Base-by-base conservation (phyloP, 1,284 basidiomycete species). In the Fomitopsis schrenkii region DNA sequence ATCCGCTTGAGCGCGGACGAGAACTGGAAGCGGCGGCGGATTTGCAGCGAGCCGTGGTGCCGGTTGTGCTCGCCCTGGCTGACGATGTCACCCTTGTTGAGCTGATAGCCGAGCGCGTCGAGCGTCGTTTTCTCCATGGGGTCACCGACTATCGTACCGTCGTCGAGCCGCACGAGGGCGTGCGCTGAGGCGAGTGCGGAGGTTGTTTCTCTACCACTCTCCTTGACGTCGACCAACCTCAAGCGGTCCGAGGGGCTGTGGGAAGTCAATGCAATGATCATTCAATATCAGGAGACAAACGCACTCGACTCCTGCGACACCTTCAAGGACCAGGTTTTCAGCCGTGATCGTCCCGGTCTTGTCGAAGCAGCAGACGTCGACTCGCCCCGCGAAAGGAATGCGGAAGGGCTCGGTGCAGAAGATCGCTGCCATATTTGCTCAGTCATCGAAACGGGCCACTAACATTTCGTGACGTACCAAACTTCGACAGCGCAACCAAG, bases 41-140 rank as follows among this genome's bases (percentile, higher is more conserved):
- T 92, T 61, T 78, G 80, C 63, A 97, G 78, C 54, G 83, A 79
- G 28, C 81, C 80, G 63, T 82, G 80, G 75, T 91, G 85, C 0
- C 80, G 28, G 78, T 77, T 59, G 77, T 74, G 9, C 80, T 77
- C 36, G 80, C 75, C 0, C 93, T 89, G 2, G 84, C 75, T 54
- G 63, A 97, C 80, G 15, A 80, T 75, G 70, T 96, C 93, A 14
- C 68, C 93, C 76, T 90, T 91, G 42, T 80, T 81, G 22, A 99
- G 75, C 65, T 88, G 86, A 97, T 97, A 99, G 62, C 93, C 88
- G 53, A 99, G 82, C 1, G 95, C 91, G 66, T 95, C 93, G 17
- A 99, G 79, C 0, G 97, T 97, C 0, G 94, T 97, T 79, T 97
- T 97, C 76, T 99, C 97, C 97, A 99, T 99, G 0, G 97, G 97